Conservation (phyloP, 2,329 filamentous ascomycete species). For the Ophiostoma australiae region DNA sequence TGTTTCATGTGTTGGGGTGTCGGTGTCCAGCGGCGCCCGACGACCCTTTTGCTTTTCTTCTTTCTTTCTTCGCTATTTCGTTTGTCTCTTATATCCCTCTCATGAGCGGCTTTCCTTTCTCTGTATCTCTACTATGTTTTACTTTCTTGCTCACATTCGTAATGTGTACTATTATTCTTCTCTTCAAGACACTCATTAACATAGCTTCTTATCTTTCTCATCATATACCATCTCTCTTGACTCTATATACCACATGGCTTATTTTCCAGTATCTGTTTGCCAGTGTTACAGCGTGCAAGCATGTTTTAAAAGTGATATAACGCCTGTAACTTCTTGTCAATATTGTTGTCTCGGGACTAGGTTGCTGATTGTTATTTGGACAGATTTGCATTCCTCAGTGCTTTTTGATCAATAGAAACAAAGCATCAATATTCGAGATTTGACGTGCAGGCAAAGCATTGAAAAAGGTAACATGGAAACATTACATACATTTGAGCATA, state of each 20-base stretch:
- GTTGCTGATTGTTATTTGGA: too few relatives aligned
- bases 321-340: too few relatives aligned
- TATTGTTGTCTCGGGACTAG: too few relatives aligned
- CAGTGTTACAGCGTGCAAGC: too few relatives aligned
- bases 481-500: not conserved
- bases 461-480: too few relatives aligned
- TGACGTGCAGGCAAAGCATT: too few relatives aligned
- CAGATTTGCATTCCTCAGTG: too few relatives aligned
- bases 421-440: too few relatives aligned
- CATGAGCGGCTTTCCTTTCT: slow-evolving; percentile 4
- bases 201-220: slow-evolving; percentile 5
- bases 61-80: not conserved
- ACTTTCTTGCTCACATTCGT: slow-evolving; percentile 8
- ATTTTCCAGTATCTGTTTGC: too few relatives aligned
- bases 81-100: not conserved
- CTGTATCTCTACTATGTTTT: slow-evolving; percentile 1
- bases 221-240: slow-evolving; percentile 4
- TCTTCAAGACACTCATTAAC: slow-evolving; percentile 7
- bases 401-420: too few relatives aligned
- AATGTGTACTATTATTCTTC: slow-evolving; percentile 9
- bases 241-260: not conserved
- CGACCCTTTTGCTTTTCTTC: not conserved
- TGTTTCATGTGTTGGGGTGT: not conserved
- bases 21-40: not conserved
- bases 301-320: too few relatives aligned